Evolutionary conservation across 352 stramenopile genomes (phyloP), one percentile per base, ranked within the genome.

Genomic region (Phytophthora litchii): DNA sequence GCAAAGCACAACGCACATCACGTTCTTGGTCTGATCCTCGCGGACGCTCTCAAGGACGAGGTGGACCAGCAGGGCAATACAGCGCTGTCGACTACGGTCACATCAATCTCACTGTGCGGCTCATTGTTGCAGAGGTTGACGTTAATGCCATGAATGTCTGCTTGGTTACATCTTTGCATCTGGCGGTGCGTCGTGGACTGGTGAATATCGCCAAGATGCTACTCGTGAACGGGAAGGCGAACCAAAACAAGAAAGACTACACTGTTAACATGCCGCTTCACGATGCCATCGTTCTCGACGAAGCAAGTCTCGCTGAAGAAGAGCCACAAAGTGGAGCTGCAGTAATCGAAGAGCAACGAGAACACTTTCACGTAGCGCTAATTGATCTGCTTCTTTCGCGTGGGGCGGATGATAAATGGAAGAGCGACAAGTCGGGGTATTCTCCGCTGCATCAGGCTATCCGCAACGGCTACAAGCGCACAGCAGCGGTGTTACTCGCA

Each of bases 251-350:
- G 19, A 54, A 54, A 14, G 31, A 54, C 46, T 54, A 34, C 23
- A 38, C 5, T 17, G 48, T 34, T 3, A 46, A 46, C 36, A 55
- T 34, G 3, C 47, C 47, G 40, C 21, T 54, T 19, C 47, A 46
- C 21, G 47, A 55, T 21, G 47, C 45, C 16, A 53, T 55, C n/a
- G 21, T 55, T 47, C 48, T 55, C 12, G 34, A 46, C 6, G 48
- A 55, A 40, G 36, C 36, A 13, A 55, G 35, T 12, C 23, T 55
- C 9, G 35, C 20, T 3, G 48, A 55, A 40, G 48, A 55, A 44
- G 23, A 45, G 48, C n/a, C 35, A 46, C 49, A 25, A 38, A 4
- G 13, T 43, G 37, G 37, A n/a, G 16, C 16, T 43, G 25, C 17
- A 16, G 16, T 23, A 5, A 27, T 43, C 37, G 16, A 43, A 43